Evolutionary conservation across 768 basidiomycete species (phyloP).

Genomic region (Podaxis sp.): DNA sequence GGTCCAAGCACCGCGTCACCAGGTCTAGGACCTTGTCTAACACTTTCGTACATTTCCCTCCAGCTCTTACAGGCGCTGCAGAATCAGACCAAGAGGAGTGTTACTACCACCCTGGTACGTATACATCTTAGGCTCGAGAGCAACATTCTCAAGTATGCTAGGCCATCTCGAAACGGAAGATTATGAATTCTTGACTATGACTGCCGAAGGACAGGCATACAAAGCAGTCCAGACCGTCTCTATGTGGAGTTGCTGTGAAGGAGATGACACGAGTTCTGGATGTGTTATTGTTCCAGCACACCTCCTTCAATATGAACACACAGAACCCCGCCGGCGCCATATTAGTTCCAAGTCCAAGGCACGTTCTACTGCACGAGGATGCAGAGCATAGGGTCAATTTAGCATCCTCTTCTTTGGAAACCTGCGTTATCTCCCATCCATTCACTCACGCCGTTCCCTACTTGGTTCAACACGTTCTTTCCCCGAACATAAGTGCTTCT

Average conservation of each 20-base stretch:
- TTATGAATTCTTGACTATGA: conserved; percentile 40
- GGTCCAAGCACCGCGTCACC: conserved; percentile 11
- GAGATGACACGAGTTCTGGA: conserved; percentile 37
- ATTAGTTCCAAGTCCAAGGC: neutral
- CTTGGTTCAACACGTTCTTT: neutral
- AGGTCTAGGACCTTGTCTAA: conserved; percentile 3
- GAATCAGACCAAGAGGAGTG: conserved; percentile 12
- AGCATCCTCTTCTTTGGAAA: neutral
- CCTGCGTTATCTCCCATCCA: neutral
- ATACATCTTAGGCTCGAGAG: neutral
- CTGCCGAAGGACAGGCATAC: conserved; percentile 29
- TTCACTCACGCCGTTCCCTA: neutral
- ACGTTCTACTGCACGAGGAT: neutral
- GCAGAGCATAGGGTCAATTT: neutral
- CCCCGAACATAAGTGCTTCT: neutral
- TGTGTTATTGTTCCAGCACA: conserved; percentile 26
- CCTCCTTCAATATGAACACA: conserved; percentile 2
- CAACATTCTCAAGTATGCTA: conserved; percentile 14
- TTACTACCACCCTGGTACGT: conserved; percentile 39
- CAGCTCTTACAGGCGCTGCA: neutral
- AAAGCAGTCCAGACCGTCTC: conserved; percentile 32
- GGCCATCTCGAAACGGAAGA: conserved; percentile 36
- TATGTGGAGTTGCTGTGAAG: conserved; percentile 50
- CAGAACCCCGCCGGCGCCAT: neutral
- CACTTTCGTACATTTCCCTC: conserved; percentile 10